Conservation (phyloP, 2,329 filamentous ascomycete species). For the Penicillium sp. region DNA sequence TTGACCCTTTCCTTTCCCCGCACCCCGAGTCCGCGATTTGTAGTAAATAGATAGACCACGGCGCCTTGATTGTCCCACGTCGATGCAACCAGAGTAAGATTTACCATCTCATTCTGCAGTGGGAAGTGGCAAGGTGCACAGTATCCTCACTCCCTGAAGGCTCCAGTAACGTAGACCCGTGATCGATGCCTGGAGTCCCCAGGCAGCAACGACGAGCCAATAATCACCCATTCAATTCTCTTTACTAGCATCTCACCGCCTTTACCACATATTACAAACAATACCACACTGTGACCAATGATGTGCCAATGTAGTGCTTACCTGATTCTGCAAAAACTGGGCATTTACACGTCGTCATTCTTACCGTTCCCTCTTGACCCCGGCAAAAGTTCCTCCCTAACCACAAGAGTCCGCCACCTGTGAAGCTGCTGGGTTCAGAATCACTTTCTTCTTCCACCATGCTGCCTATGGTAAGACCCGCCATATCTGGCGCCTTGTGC, state of each 20-base stretch:
- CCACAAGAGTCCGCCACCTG: conserved; percentile 20
- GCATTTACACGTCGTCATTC: conserved; percentile 13
- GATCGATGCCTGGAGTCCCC: background rate
- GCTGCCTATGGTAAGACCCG: conserved; percentile 27
- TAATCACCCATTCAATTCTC: conserved; percentile 13
- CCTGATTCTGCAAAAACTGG: conserved; percentile 9
- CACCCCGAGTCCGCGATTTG: background rate
- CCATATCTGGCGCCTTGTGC: conserved; percentile 25
- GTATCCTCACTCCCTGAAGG: background rate
- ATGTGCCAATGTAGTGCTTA: conserved; percentile 5
- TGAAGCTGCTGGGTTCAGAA: conserved; percentile 7
- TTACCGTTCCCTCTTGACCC: conserved; percentile 13
- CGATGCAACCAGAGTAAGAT: background rate
- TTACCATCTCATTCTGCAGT: background rate
- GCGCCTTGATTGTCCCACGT: background rate
- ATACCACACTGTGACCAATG: conserved; percentile 8
- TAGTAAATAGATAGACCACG: background rate
- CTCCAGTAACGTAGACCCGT: background rate
- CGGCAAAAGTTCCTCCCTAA: conserved; percentile 23
- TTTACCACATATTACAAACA: conserved; percentile 16
- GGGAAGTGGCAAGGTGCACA: background rate
- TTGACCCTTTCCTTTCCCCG: background rate
- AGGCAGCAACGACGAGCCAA: conserved; percentile 8
- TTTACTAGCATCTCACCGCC: conserved; percentile 20
- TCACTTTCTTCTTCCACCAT: conserved; percentile 15